These are phyloP conservation scores for Oryza australiensis DNA, from an alignment of 176 grass and related monocot species.

Conservation along the genomic window DNA sequence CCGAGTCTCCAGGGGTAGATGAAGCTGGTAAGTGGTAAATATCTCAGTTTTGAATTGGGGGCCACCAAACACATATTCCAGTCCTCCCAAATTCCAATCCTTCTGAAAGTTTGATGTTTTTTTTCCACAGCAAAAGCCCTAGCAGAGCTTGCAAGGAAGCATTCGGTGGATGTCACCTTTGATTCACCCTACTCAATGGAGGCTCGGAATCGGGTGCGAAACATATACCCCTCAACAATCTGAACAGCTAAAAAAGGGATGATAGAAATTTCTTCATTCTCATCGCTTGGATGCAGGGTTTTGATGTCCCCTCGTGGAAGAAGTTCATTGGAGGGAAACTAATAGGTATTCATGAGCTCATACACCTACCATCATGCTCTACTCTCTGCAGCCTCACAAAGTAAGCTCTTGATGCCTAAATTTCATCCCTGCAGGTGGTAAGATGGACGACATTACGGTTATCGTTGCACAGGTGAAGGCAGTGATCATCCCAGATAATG, in stretches of 20 bases:
- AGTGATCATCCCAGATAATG: conserved; percentile 32
- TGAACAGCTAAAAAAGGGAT: not conserved
- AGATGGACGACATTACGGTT: conserved; percentile 94
- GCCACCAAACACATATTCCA: not conserved
- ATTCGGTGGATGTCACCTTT: conserved; percentile 77
- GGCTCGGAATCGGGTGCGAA: conserved; percentile 66
- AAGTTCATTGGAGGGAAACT: conserved; percentile 83
- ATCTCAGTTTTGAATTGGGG: not conserved
- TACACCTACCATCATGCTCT: not conserved
- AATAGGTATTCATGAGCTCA: conserved; percentile 47
- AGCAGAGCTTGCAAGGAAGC: conserved; percentile 76
- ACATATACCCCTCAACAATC: not conserved
- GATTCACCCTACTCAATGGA: conserved; percentile 95
- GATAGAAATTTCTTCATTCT: not conserved
- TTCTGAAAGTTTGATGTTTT: conserved; percentile 14
- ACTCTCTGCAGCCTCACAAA: not conserved
- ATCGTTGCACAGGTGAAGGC: conserved; percentile 65
- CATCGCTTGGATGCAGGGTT: conserved; percentile 60
- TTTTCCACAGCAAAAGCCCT: conserved; percentile 65
- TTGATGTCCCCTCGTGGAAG: conserved; percentile 81
- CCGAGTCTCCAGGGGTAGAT: conserved; percentile 53
- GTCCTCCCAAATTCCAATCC: not conserved
- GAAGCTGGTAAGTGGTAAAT: conserved; percentile 94
- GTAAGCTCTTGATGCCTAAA: not conserved
- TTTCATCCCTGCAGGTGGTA: conserved; percentile 65